A percentile compares a stretch with the other conserved stretches of the same genome.
phyloP scores from a whole-genome alignment of 306 rosid species.

The Vigna trinervia region DNA sequence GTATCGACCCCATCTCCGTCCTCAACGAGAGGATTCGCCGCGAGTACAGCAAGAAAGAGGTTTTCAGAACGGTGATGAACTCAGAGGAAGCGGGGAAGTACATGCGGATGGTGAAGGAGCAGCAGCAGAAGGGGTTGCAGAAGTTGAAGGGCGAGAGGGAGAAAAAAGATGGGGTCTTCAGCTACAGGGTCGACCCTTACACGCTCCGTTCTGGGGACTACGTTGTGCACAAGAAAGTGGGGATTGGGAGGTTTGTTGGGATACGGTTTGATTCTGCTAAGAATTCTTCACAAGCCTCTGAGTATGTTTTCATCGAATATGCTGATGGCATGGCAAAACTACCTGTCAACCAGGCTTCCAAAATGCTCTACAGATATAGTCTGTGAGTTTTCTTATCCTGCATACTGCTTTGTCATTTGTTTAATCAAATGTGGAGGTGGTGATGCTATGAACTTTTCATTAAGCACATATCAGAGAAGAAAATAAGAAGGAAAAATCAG shows the following conservation, averaged over 20 bases:
- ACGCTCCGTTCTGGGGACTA: constrained; percentile 88
- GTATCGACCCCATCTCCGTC: constrained; percentile 64
- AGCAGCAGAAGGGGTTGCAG: constrained; percentile 90
- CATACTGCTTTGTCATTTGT: background rate
- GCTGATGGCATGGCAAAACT: constrained; percentile 98
- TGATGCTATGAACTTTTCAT: background rate
- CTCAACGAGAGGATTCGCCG: constrained; percentile 81
- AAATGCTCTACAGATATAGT: constrained; percentile 86
- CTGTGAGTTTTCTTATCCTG: constrained; percentile 62
- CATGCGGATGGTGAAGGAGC: constrained; percentile 77
- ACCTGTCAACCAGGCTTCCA: constrained; percentile 87
- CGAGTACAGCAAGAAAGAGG: constrained; percentile 59
- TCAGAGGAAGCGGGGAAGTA: constrained; percentile 80
- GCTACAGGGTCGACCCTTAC: constrained; percentile 84
- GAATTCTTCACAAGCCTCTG: constrained; percentile 58
- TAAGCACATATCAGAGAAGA: background rate
- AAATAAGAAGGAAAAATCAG: background rate
- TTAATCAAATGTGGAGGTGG: constrained; percentile 11
- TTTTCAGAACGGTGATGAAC: constrained; percentile 58
- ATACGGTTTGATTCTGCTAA: constrained; percentile 72
- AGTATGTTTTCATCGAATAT: constrained; percentile 91
- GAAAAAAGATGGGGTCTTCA: constrained; percentile 52
- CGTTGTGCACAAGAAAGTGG: constrained; percentile 95
- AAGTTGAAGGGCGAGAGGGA: constrained; percentile 73
- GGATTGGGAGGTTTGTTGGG: constrained; percentile 87